Percentiles rank a stretch among this genome's conserved stretches.
Evolutionary conservation across 1,284 basidiomycete genomes (phyloP).

Genomic region (Boletellus deceptivus): DNA sequence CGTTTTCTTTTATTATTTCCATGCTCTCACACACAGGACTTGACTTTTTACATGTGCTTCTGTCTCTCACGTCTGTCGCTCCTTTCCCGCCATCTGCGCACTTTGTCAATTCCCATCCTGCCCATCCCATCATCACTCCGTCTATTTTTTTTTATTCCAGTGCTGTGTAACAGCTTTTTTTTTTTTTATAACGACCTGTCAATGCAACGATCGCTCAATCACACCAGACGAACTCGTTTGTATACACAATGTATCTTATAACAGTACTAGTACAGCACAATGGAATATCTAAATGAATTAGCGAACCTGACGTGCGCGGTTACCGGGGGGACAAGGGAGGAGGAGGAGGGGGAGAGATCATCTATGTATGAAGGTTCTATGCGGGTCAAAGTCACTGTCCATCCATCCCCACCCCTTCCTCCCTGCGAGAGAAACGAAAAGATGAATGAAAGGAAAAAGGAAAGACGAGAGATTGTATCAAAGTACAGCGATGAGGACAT

Average conservation of each 20-base stretch:
- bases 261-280: constrained; percentile 21
- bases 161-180: constrained; percentile 11
- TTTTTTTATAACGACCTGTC: background rate
- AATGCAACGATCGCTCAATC: background rate
- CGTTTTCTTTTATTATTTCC: background rate
- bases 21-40: constrained; percentile 8
- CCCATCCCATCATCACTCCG: background rate
- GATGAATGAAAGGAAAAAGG: background rate
- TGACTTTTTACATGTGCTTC: constrained; percentile 5
- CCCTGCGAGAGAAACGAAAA: constrained; percentile 2
- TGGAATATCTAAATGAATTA: constrained; percentile 10
- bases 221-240: background rate
- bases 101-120: background rate
- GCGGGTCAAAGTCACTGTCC: constrained; percentile 9
- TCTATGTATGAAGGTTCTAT: constrained; percentile 25
- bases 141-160: background rate
- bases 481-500: constrained; percentile 18
- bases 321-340: background rate
- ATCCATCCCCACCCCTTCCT: constrained; percentile 10
- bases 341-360: background rate
- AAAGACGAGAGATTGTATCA: constrained; percentile 11
- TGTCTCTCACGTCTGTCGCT: constrained; percentile 9
- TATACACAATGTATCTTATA: constrained; percentile 8
- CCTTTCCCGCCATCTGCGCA: background rate
- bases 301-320: background rate